Base-by-base conservation (phyloP, 176 grass and related monocot genomes). In the Aegilops umbellulata region DNA sequence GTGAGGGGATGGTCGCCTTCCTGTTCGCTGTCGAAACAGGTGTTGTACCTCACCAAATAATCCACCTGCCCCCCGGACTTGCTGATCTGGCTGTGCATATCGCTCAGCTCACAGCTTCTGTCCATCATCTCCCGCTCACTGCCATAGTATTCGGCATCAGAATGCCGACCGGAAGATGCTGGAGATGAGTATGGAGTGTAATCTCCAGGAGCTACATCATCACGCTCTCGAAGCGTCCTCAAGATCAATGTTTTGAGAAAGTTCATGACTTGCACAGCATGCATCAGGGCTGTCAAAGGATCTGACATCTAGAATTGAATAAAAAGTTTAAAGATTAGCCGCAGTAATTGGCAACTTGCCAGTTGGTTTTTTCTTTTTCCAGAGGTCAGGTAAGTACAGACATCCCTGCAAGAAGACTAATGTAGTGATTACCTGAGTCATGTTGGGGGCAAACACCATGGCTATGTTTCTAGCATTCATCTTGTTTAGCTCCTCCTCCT, bases 241-340 rank as follows among this genome's bases (percentile, higher is more conserved):
- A 98, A 81, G 81, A 95, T 98, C 49, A 98, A 69, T 77, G 89
- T 93, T 84, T 95, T 98, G 67, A 98, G 95, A 13, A 98, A 93
- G 80, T 98, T 95, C 93, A 98, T 98, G 57, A 98, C 95, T 98
- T 98, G 95, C 82, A 98, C 95, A 4, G 93, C 95, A 46, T 98
- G 96, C 93, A 98, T 98, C 39, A 95, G 84, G 60, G 93, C 93
- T 84, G 96, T 98, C 85, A 98, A 91, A 65, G 96, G 93, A 91
- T 98, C 93, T 53, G 96, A 95, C 96, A 98, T 98, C 96, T 98
- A 84, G 41, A n/a, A 87, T 77, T 53, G 38, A 92, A 80, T 42
- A 86, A 81, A 27, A 84, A 46, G 66, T 58, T 63, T 11, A 64
- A 74, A 76, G n/a, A 65, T 83, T 36, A 62, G 85, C 2, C 42